Base-by-base conservation (phyloP, 148 eudicot genomes). In the Diospyros lotus region DNA sequence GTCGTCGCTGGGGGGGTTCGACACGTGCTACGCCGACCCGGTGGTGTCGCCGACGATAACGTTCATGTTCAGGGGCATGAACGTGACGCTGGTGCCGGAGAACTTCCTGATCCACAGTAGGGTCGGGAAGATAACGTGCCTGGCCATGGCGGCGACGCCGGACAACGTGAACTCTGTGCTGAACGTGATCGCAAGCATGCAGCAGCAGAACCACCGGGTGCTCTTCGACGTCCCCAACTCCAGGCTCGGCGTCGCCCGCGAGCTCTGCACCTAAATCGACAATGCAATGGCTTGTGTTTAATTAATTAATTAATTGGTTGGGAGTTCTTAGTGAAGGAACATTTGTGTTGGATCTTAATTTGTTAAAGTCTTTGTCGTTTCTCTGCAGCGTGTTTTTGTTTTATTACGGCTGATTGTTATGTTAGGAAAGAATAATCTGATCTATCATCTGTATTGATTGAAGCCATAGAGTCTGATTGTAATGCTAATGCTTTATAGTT, bases 201-300 rank as follows among this genome's bases (percentile, higher is more conserved):
- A 93, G 74, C 98, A 93, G 17, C 98, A 93, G 74, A 91, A 93
- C 81, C 97, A 88, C 53, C 77, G 98, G 63, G 58, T 93, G 28
- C 64, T 88, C 50, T 84, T 88, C 74, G 98, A 93, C 73, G 68
- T 84, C 6, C 87, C 89, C 40, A 91, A 89, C 53, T 85, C 88
- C 65, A 91, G 82, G 90, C 76, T 93, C 17, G 98, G 96, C 6
- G 89, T 93, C 15, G 78, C 94, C 4, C 92, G 94, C 43, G 96
- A 93, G 69, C 51, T 58, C 5, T 92, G 97, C 73, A 81, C 86
- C 71, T 82, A 79, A 65, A 48, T 48, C 28, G 28, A 28, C 28
- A 28, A 28, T 28, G 28, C 28, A 28, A 28, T 28, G 28, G 28
- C 28, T 28, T 28, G 28, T 28, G 28, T 28, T 28, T 28, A 28